Evolutionary conservation across 176 grass and related monocot genomes (phyloP).

Genomic region (Canna indica): DNA sequence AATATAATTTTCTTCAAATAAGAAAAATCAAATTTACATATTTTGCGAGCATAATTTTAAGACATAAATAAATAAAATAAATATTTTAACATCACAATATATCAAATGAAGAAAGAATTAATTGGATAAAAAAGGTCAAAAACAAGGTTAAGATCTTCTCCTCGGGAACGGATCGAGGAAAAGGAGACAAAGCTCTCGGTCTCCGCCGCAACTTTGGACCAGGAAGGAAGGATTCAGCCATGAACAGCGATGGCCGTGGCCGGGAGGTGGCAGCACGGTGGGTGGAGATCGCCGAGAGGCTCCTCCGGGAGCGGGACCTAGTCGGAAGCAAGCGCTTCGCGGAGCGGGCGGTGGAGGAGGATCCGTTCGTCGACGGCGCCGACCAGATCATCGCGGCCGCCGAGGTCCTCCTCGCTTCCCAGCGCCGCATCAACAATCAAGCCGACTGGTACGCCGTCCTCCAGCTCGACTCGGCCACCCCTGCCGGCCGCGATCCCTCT

Average conservation of each 20-base stretch:
- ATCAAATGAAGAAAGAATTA: no score
- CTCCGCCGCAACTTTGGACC: no score
- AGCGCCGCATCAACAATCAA: slow-evolving; percentile 20
- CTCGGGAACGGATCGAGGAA: no score
- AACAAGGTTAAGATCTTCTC: no score
- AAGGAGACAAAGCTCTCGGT: no score
- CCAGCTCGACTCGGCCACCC: slow-evolving; percentile 17
- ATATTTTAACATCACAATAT: no score
- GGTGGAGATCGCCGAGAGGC: slow-evolving; percentile 12
- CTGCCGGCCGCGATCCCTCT: background rate
- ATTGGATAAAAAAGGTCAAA: no score
- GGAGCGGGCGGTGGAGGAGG: slow-evolving; percentile 11
- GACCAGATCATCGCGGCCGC: slow-evolving; percentile 23
- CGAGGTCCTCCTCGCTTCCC: slow-evolving; percentile 17
- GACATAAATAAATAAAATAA: no score
- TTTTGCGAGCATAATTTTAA: no score
- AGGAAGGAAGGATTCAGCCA: background rate
- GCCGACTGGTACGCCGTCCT: slow-evolving; percentile 51
- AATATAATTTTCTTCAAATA: no score
- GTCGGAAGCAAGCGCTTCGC: slow-evolving; percentile 20
- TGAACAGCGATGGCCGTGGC: no score
- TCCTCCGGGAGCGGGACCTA: slow-evolving; percentile 7
- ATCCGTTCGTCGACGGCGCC: slow-evolving; percentile 19
- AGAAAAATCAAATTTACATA: no score
- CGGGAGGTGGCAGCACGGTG: slow-evolving; percentile 10